Percentiles rank a stretch among this genome's conserved stretches.
phyloP scores from a whole-genome alignment of 1,139 yeast species.

The Debaryomyces sp. region DNA sequence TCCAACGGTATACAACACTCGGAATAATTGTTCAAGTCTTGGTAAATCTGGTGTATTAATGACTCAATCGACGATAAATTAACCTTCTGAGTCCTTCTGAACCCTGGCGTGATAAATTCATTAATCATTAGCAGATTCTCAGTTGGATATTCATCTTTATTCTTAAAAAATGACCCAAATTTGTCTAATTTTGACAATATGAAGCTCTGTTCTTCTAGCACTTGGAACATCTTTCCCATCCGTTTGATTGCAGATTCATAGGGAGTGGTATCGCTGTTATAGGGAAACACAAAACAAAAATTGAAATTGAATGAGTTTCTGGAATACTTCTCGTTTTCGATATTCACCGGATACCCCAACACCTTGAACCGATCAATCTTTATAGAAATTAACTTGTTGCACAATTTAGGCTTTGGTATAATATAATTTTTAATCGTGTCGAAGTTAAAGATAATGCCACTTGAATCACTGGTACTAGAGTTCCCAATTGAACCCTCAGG shows the following conservation, averaged over 20 bases:
- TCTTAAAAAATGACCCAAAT: conserved; percentile 39
- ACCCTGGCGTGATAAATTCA: conserved; percentile 37
- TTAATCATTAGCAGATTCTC: conserved; percentile 1
- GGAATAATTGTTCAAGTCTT: conserved; percentile 90
- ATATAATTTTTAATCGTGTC: conserved; percentile 86
- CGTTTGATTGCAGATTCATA: conserved; percentile 85
- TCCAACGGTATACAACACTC: conserved; percentile 96
- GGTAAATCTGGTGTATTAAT: conserved; percentile 83
- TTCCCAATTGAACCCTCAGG: conserved; percentile 62
- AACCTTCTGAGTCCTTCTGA: conserved; percentile 42
- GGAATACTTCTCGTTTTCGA: conserved; percentile 73
- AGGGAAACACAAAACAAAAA: conserved; percentile 87
- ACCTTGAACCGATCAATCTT: conserved; percentile 72
- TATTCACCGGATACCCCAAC: conserved; percentile 89
- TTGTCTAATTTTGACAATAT: conserved; percentile 61
- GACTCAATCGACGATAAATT: conserved; percentile 70
- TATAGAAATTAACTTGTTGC: conserved; percentile 77
- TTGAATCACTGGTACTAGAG: conserved; percentile 14
- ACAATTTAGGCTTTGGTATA: conserved; percentile 90
- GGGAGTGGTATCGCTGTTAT: conserved; percentile 78
- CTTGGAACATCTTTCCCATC: conserved; percentile 86
- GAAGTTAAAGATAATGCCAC: conserved; percentile 65
- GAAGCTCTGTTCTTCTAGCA: conserved; percentile 86
- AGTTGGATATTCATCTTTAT: conserved; percentile 11
- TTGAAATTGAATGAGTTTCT: conserved; percentile 92